Conservation (phyloP, 2,329 filamentous ascomycete species). For the Aspergillus carbonarius region DNA sequence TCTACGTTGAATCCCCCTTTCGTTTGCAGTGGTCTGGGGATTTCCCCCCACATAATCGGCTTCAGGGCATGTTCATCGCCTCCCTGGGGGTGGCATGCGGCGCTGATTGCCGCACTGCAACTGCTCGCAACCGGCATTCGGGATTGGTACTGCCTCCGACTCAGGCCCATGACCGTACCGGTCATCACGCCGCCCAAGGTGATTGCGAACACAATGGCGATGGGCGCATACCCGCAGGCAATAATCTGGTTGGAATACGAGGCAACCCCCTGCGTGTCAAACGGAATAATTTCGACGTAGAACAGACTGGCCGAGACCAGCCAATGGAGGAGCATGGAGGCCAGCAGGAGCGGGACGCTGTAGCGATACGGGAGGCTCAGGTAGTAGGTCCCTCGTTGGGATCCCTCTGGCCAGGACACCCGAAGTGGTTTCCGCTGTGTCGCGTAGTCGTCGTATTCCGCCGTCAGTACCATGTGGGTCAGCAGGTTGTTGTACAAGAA, state of each 20-base stretch:
- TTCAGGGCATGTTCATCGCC: slow-evolving; percentile 15
- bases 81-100: slow-evolving; percentile 29
- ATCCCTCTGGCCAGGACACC: slow-evolving; percentile 43
- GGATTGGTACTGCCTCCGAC: slow-evolving; percentile 17
- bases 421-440: slow-evolving; percentile 40
- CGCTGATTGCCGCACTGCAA: slow-evolving; percentile 35
- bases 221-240: slow-evolving; percentile 4
- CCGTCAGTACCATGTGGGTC: slow-evolving; percentile 48
- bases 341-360: slow-evolving; percentile 31
- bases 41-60: slow-evolving; percentile 30
- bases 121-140: slow-evolving; percentile 29
- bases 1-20: background rate
- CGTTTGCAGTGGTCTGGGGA: background rate
- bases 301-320: slow-evolving; percentile 49
- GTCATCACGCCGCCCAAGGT: slow-evolving; percentile 8
- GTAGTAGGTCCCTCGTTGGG: slow-evolving; percentile 47
- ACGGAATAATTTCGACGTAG: slow-evolving; percentile 33
- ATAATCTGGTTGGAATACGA: background rate
- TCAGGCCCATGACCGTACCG: slow-evolving; percentile 15
- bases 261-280: slow-evolving; percentile 11
- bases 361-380: slow-evolving; percentile 43
- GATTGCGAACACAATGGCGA: slow-evolving; percentile 7
- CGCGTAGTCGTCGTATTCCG: slow-evolving; percentile 51
- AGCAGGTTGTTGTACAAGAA: slow-evolving; percentile 35
- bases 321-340: slow-evolving; percentile 45